A percentile compares a stretch with the other conserved stretches of the same genome.
Evolutionary conservation across 2,329 filamentous ascomycete species (phyloP).

Genomic region (Cordyceps cateniannulata): DNA sequence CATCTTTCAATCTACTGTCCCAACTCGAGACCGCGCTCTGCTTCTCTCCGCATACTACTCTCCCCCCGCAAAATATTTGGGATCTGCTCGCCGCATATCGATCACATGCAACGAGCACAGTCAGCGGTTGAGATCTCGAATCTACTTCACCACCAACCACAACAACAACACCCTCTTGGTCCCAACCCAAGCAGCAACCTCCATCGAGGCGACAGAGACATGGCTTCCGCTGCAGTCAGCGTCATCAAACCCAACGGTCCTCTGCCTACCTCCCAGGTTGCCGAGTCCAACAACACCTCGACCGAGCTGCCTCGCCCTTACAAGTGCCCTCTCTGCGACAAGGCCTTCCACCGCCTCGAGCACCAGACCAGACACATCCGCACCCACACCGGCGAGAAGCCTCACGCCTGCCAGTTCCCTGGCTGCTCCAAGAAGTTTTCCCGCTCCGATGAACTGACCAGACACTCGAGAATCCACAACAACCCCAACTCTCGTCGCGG

Average conservation of each 20-base stretch:
- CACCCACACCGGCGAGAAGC: constrained; percentile 97
- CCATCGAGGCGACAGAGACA: constrained; percentile 35
- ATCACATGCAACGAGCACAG: constrained; percentile 70
- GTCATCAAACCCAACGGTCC: constrained; percentile 58
- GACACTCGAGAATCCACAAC: constrained; percentile 97
- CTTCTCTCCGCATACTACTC: neutral
- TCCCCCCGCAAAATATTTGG: neutral
- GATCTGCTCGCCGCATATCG: constrained; percentile 22
- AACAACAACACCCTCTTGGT: constrained; percentile 24
- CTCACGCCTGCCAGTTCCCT: constrained; percentile 89
- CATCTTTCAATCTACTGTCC: neutral
- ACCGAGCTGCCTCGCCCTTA: constrained; percentile 87
- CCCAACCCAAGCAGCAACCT: constrained; percentile 20
- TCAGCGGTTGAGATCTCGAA: constrained; percentile 70
- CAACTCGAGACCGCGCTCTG: neutral
- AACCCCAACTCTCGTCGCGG: constrained; percentile 94
- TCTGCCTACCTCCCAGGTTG: constrained; percentile 52
- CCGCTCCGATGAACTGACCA: constrained; percentile 90
- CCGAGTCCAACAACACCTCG: constrained; percentile 39
- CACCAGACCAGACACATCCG: constrained; percentile 89
- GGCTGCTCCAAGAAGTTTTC: constrained; percentile 97
- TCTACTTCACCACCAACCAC: constrained; percentile 55
- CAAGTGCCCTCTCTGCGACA: constrained; percentile 97
- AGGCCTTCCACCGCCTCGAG: constrained; percentile 96
- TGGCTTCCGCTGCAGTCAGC: constrained; percentile 45